phyloP scores from a whole-genome alignment of 2,329 filamentous ascomycete genomes.

The Neopestalotiopsis sp. region DNA sequence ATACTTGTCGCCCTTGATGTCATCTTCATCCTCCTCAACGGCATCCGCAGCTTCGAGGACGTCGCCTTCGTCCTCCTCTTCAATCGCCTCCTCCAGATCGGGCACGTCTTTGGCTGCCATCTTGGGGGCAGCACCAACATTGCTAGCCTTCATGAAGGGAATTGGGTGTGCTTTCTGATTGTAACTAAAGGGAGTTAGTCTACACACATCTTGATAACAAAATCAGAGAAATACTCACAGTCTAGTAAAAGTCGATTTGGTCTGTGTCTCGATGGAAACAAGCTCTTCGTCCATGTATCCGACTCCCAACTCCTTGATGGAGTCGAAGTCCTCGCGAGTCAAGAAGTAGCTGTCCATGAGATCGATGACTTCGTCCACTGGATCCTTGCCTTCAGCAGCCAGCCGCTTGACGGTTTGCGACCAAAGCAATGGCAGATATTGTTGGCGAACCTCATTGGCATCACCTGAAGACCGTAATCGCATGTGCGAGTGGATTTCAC shows the following conservation, averaged over 20 bases:
- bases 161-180: conserved; percentile 86
- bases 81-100: conserved; percentile 94
- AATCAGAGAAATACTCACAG: conserved; percentile 62
- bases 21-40: conserved; percentile 76
- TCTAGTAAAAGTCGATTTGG: conserved; percentile 89
- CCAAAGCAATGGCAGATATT: conserved; percentile 92
- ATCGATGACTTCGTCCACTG: conserved; percentile 82
- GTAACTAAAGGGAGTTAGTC: conserved; percentile 62
- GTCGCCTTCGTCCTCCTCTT: conserved; percentile 84
- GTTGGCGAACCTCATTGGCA: conserved; percentile 90
- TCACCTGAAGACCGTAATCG: conserved; percentile 88
- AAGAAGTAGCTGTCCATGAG: conserved; percentile 98
- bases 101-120: conserved; percentile 77
- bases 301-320: conserved; percentile 87
- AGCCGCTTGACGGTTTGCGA: conserved; percentile 77
- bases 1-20: conserved; percentile 94
- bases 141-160: conserved; percentile 94
- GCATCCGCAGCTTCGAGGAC: conserved; percentile 61
- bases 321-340: conserved; percentile 93
- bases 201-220: conserved; percentile 1
- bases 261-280: conserved; percentile 81
- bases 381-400: conserved; percentile 79
- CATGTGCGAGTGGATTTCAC: conserved; percentile 98
- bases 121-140: conserved; percentile 72
- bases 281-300: conserved; percentile 79